Base-by-base conservation (phyloP, 805 yeast genomes). In the Dipodascus geniculatus region DNA sequence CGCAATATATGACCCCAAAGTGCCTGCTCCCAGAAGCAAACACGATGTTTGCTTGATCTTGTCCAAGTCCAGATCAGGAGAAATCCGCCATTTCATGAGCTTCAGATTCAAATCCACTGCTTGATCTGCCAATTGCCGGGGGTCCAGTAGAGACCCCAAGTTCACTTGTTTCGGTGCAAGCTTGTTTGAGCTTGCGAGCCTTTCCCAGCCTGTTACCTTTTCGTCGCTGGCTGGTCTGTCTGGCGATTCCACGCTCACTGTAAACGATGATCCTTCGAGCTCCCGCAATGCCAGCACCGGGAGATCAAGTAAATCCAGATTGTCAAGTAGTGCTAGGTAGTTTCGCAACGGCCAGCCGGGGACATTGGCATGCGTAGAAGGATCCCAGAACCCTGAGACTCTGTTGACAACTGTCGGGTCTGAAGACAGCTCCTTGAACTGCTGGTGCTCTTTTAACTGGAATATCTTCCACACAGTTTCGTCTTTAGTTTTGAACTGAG, bases 51-150 rank as follows among this genome's bases (percentile, higher is more conserved):
- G 55, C 58, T 79, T 77, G 22, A 93, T 72, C 1, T 69, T 63
- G 3, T 86, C 90, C 49, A 93, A 71, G 62, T 93, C 78, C 2
- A 93, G 65, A 6, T 80, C 76, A 0, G 99, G 98, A 0, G 87
- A 88, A 17, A 93, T 79, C 59, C 99, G 76, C 99, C 99, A 93
- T 64, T 89, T 88, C 99, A 93, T 93, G 48, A 93, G 72, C 69
- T 87, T 87, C 55, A 93, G 72, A 64, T 93, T 93, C 54, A 93
- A 74, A 65, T 90, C 96, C 3, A 89, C 90, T 0, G 97, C 91
- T 67, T 95, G 98, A 56, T 84, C 86, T 0, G 96, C 91, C 22
- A 93, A 71, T 58, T 85, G 82, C 11, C 74, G 58, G 0, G 99
- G 99, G 65, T 91, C 82, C 38, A 91, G 80, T 48, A 93, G 71